Percentiles rank a stretch among this genome's conserved stretches.
phyloP scores from a whole-genome alignment of 768 basidiomycete genomes.

The Heimioporus sp. region DNA sequence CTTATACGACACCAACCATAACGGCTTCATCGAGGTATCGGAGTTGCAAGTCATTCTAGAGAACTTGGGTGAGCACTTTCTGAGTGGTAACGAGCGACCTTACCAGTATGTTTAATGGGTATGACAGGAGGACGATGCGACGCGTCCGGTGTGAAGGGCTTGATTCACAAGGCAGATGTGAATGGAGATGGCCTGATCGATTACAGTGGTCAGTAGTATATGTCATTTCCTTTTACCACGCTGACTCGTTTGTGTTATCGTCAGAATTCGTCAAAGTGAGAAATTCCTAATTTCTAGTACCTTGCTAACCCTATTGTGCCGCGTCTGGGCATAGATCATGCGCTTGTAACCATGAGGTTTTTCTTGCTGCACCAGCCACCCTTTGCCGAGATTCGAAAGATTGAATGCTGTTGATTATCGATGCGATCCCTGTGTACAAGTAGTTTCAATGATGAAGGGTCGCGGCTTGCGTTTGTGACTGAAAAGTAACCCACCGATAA shows the following conservation, averaged over 20 bases:
- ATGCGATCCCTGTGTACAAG: too few relatives aligned
- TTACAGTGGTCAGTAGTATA: conserved; percentile 60
- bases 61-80: conserved; percentile 61
- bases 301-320: conserved; percentile 5
- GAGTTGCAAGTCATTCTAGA: conserved; percentile 93
- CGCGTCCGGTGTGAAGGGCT: conserved; percentile 88
- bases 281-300: background rate
- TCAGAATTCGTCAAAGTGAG: conserved; percentile 76
- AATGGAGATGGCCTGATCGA: conserved; percentile 95
- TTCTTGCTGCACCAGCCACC: too few relatives aligned
- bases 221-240: background rate
- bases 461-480: too few relatives aligned
- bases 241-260: background rate
- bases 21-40: conserved; percentile 82
- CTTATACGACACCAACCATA: conserved; percentile 95
- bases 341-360: background rate
- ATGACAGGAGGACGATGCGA: conserved; percentile 77
- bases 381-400: too few relatives aligned
- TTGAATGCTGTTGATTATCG: too few relatives aligned
- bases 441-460: too few relatives aligned
- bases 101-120: conserved; percentile 3
- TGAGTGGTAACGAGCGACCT: background rate
- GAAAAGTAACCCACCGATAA: too few relatives aligned
- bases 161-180: conserved; percentile 95
- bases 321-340: conserved; percentile 58